A percentile compares a stretch with the other conserved stretches of the same genome.
These are phyloP conservation scores for Cutaneotrichosporon daszewskae DNA, from an alignment of 1,284 basidiomycete species.

Conservation along the genomic window DNA sequence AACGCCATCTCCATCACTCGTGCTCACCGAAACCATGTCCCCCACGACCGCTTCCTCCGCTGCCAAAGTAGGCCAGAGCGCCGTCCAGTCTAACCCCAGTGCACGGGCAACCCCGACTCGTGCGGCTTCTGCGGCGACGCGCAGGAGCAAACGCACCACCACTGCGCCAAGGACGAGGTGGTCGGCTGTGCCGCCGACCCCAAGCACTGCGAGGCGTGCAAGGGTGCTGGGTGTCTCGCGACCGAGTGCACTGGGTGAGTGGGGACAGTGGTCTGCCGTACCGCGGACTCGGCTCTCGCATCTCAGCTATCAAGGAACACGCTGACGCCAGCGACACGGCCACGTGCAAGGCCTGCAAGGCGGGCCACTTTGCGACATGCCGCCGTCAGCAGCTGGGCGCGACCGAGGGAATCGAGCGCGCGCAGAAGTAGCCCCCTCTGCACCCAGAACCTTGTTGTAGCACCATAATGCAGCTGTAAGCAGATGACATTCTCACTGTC, in stretches of 20 bases:
- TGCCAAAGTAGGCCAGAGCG: too few relatives aligned
- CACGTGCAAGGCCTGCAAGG: slow-evolving; percentile 40
- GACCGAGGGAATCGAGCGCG: slow-evolving; percentile 38
- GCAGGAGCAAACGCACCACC: slow-evolving; percentile 9
- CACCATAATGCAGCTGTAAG: slow-evolving; percentile 1
- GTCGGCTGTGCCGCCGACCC: slow-evolving; percentile 40
- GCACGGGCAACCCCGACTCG: slow-evolving; percentile 41
- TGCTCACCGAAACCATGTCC: too few relatives aligned
- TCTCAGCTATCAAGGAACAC: neutral
- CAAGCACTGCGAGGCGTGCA: slow-evolving; percentile 29
- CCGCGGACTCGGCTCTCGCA: neutral
- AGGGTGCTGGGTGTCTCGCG: slow-evolving; percentile 40
- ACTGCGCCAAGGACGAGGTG: slow-evolving; percentile 40
- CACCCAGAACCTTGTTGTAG: neutral
- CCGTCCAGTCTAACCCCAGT: slow-evolving; percentile 19
- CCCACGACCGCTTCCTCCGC: too few relatives aligned
- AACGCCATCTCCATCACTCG: too few relatives aligned
- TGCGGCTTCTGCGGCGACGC: slow-evolving; percentile 39
- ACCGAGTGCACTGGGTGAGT: slow-evolving; percentile 44
- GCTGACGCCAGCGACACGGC: slow-evolving; percentile 28
- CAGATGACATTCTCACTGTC: neutral
- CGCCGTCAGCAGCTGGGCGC: slow-evolving; percentile 34
- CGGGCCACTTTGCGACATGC: slow-evolving; percentile 33
- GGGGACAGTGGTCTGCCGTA: neutral
- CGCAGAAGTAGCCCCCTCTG: neutral